These are phyloP conservation scores for Xanthoceras sorbifolium DNA, from an alignment of 345 rosid genomes.

Conservation along the genomic window DNA sequence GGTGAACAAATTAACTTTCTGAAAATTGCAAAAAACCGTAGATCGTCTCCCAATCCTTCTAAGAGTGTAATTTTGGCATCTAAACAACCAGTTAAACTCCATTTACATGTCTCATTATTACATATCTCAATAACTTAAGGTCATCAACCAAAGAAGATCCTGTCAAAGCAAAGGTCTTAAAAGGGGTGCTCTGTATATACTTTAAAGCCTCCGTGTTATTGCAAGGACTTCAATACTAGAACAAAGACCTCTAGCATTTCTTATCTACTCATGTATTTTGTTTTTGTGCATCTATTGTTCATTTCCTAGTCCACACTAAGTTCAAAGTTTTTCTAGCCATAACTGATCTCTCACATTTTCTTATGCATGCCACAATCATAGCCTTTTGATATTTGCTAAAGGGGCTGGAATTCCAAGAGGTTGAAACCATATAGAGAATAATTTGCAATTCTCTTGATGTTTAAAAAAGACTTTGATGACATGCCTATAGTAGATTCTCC, in stretches of 20 bases:
- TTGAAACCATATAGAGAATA: neutral
- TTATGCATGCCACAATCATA: constrained; percentile 1
- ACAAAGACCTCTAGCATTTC: neutral
- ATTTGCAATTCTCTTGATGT: neutral
- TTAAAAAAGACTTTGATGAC: neutral
- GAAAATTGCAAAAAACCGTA: too few species aligned
- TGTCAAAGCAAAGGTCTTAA: neutral
- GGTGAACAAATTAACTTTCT: too few species aligned
- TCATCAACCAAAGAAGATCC: neutral
- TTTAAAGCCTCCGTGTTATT: neutral
- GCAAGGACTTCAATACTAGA: neutral
- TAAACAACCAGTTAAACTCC: neutral
- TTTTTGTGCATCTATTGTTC: neutral
- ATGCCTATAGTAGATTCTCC: neutral
- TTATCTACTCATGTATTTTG: neutral
- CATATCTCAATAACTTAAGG: neutral
- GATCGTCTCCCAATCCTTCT: neutral
- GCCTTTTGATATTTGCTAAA: neutral
- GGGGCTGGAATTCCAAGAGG: neutral
- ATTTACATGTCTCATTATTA: neutral
- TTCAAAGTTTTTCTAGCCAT: neutral
- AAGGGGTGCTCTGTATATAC: neutral
- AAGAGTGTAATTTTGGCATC: neutral
- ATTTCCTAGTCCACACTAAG: neutral
- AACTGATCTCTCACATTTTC: neutral